These are phyloP conservation scores for Irpex rosettiformis DNA, from an alignment of 1,284 basidiomycete genomes.

Conservation along the genomic window DNA sequence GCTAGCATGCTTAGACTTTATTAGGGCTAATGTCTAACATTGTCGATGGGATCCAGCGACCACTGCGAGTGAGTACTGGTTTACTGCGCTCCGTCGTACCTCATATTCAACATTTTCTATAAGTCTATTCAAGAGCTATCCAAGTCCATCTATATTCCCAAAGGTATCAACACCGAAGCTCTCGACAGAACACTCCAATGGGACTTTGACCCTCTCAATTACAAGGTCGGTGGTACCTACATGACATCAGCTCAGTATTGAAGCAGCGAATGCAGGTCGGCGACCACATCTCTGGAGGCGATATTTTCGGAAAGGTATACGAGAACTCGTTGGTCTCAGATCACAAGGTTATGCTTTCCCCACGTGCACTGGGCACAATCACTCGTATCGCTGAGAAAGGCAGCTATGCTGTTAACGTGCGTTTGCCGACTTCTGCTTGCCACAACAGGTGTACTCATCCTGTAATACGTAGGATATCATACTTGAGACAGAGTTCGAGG, in stretches of 20 bases:
- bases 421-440: conserved; percentile 20
- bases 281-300: conserved; percentile 96
- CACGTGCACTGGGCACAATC: conserved; percentile 93
- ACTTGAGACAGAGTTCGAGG: conserved; percentile 97
- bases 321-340: conserved; percentile 97
- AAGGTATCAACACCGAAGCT: conserved; percentile 97
- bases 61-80: conserved; percentile 60
- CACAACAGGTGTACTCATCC: conserved; percentile 1
- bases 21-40: conserved; percentile 97
- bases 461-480: conserved; percentile 73
- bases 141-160: conserved; percentile 97
- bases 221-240: conserved; percentile 49
- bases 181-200: conserved; percentile 88
- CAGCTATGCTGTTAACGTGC: conserved; percentile 86
- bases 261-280: conserved; percentile 57
- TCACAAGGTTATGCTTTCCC: conserved; percentile 96
- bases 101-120: conserved; percentile 10
- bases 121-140: conserved; percentile 95
- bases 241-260: conserved; percentile 8
- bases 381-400: conserved; percentile 94
- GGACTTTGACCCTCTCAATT: conserved; percentile 92
- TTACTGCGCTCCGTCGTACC: conserved; percentile 17
- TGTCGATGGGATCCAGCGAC: conserved; percentile 96
- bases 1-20: not conserved
- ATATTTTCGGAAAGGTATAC: conserved; percentile 93